These are phyloP conservation scores for Wickerhamomyces sydowiorum DNA, from an alignment of 805 yeast species.

Conservation along the genomic window DNA sequence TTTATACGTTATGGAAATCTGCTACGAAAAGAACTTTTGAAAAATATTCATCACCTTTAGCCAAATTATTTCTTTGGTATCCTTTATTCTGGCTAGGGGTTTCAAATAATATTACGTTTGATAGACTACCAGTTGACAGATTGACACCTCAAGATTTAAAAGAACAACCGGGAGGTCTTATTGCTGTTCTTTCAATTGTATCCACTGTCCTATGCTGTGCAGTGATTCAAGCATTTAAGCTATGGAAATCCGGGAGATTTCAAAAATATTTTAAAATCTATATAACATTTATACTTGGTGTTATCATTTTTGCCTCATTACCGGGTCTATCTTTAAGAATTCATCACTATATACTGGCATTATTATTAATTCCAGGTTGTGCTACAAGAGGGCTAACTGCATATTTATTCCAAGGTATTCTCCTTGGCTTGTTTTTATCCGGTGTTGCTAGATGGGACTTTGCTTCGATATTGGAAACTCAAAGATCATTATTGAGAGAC, in stretches of 20 bases:
- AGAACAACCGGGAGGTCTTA: conserved; percentile 70
- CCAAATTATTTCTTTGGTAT: conserved; percentile 51
- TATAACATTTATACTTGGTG: conserved; percentile 33
- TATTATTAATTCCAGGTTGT: conserved; percentile 79
- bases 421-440: conserved; percentile 73
- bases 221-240: conserved; percentile 63
- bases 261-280: conserved; percentile 54
- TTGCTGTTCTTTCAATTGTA: conserved; percentile 52
- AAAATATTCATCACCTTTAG: conserved; percentile 33
- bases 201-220: conserved; percentile 47
- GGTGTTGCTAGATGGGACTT: conserved; percentile 94
- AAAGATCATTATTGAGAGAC: conserved; percentile 56
- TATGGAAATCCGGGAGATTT: conserved; percentile 78
- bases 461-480: conserved; percentile 83
- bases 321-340: conserved; percentile 72
- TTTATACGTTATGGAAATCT: conserved; percentile 63
- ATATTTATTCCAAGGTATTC: conserved; percentile 73
- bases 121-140: conserved; percentile 82
- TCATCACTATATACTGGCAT: conserved; percentile 77
- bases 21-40: conserved; percentile 46
- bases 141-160: conserved; percentile 65
- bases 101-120: conserved; percentile 83
- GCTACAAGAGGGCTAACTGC: conserved; percentile 67
- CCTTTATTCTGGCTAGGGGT: conserved; percentile 81
- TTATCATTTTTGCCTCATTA: conserved; percentile 40